phyloP scores from a whole-genome alignment of 768 basidiomycete genomes.

The Tricholomella constricta region DNA sequence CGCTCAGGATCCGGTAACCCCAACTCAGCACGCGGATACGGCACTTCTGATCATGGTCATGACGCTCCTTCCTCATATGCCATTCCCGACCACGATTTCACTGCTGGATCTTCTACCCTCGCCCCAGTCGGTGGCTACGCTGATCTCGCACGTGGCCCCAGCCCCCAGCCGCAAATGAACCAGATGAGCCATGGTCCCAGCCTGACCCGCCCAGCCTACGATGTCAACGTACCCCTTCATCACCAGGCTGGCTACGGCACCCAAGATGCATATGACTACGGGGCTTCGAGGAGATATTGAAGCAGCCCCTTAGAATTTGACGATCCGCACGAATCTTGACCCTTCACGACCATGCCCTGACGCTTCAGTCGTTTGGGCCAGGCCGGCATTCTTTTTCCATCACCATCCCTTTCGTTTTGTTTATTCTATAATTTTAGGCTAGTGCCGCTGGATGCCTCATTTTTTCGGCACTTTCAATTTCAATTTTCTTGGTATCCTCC shows the following conservation, averaged over 20 bases:
- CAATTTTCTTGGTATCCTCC: slow-evolving; percentile 2
- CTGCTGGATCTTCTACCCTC: slow-evolving; percentile 55
- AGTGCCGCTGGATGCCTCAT: slow-evolving; percentile 30
- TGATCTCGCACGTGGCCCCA: slow-evolving; percentile 75
- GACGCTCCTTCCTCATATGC: slow-evolving; percentile 37
- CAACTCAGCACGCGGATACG: slow-evolving; percentile 26
- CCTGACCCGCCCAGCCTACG: slow-evolving; percentile 48
- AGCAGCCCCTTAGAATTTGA: background rate
- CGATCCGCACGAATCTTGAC: slow-evolving; percentile 2
- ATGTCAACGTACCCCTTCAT: slow-evolving; percentile 62
- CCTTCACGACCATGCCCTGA: slow-evolving; percentile 7
- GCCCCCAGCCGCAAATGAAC: slow-evolving; percentile 67
- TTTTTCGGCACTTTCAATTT: slow-evolving; percentile 11
- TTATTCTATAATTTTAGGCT: slow-evolving; percentile 11
- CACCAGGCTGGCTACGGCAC: slow-evolving; percentile 51
- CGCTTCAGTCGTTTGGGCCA: slow-evolving; percentile 1
- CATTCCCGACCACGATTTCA: slow-evolving; percentile 78
- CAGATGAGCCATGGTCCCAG: slow-evolving; percentile 53
- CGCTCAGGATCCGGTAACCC: slow-evolving; percentile 52
- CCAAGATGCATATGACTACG: slow-evolving; percentile 39
- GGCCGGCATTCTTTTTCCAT: slow-evolving; percentile 20
- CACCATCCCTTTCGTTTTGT: slow-evolving; percentile 17
- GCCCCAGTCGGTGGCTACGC: slow-evolving; percentile 81
- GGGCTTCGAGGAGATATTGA: slow-evolving; percentile 16
- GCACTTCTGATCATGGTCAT: slow-evolving; percentile 34